Evolutionary conservation across 805 yeast genomes (phyloP).

Genomic region (Brettanomyces anomalus): DNA sequence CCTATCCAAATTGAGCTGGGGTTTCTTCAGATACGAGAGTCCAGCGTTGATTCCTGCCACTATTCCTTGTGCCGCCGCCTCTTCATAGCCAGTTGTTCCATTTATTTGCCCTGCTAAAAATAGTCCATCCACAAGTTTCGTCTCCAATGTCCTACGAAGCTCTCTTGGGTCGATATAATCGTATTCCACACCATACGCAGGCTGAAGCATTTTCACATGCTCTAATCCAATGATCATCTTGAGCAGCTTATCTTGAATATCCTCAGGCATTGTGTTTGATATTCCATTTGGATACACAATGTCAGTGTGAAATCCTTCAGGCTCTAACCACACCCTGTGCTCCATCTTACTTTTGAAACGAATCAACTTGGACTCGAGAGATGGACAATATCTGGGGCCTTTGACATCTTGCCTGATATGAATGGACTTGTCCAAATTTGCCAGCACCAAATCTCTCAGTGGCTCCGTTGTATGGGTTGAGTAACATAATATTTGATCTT

Average conservation of each 20-base stretch:
- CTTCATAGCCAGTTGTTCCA: constrained; percentile 98
- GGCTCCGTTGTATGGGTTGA: constrained; percentile 70
- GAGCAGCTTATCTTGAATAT: constrained; percentile 70
- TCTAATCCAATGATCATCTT: constrained; percentile 81
- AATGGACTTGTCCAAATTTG: constrained; percentile 71
- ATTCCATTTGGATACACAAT: constrained; percentile 96
- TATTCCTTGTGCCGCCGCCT: constrained; percentile 95
- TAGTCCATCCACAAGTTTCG: constrained; percentile 68
- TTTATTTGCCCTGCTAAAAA: constrained; percentile 95
- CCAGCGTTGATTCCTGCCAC: constrained; percentile 97
- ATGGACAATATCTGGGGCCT: constrained; percentile 97
- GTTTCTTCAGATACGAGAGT: constrained; percentile 31
- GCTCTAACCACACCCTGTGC: constrained; percentile 92
- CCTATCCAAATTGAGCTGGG: constrained; percentile 51
- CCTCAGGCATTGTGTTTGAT: constrained; percentile 93
- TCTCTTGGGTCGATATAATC: constrained; percentile 95
- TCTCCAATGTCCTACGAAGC: constrained; percentile 65
- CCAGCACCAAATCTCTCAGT: constrained; percentile 59
- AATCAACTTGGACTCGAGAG: constrained; percentile 81
- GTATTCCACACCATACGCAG: constrained; percentile 98
- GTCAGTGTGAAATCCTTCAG: constrained; percentile 84
- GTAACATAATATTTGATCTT: constrained; percentile 57
- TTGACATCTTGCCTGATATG: constrained; percentile 91
- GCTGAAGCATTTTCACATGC: constrained; percentile 79
- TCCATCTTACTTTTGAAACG: constrained; percentile 67